phyloP scores from a whole-genome alignment of 1,139 yeast genomes.

The Saccharomycopsis hybrid region DNA sequence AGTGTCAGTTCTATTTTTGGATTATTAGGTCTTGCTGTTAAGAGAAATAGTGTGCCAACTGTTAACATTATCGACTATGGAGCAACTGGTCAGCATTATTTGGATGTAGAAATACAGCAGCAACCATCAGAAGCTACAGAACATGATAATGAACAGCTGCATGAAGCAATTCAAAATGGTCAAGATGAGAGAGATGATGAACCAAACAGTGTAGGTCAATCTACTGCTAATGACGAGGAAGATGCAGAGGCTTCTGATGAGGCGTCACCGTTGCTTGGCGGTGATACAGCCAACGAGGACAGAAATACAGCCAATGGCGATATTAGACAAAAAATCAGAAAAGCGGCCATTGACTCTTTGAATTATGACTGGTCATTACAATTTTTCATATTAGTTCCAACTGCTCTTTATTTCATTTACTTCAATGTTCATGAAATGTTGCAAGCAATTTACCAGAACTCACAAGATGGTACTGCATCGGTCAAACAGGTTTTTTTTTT shows the following conservation, averaged over 20 bases:
- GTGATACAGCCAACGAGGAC: no score
- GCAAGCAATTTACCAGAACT: conserved; percentile 61
- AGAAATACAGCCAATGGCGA: no score
- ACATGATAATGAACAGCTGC: conserved; percentile 18
- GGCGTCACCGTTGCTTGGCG: neutral
- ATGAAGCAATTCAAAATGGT: conserved; percentile 1
- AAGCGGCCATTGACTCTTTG: conserved; percentile 36
- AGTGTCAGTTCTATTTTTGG: conserved; percentile 54
- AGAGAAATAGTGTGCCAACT: conserved; percentile 6
- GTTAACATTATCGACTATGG: conserved; percentile 4
- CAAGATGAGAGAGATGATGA: conserved; percentile 19
- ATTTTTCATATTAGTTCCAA: conserved; percentile 59
- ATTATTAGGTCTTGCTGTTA: conserved; percentile 32
- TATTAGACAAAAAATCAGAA: conserved; percentile 22
- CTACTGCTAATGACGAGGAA: conserved; percentile 3
- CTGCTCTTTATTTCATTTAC: conserved; percentile 48
- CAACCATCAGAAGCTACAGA: conserved; percentile 12
- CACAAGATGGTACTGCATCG: conserved; percentile 53
- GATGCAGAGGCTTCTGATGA: neutral
- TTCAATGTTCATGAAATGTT: conserved; percentile 44
- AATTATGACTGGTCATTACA: conserved; percentile 81
- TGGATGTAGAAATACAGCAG: conserved; percentile 7
- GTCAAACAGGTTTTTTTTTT: conserved; percentile 43
- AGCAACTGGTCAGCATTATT: conserved; percentile 12
- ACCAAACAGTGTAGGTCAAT: conserved; percentile 21